Evolutionary conservation across 345 rosid genomes (phyloP).

Genomic region (Dipteronia dyeriana): DNA sequence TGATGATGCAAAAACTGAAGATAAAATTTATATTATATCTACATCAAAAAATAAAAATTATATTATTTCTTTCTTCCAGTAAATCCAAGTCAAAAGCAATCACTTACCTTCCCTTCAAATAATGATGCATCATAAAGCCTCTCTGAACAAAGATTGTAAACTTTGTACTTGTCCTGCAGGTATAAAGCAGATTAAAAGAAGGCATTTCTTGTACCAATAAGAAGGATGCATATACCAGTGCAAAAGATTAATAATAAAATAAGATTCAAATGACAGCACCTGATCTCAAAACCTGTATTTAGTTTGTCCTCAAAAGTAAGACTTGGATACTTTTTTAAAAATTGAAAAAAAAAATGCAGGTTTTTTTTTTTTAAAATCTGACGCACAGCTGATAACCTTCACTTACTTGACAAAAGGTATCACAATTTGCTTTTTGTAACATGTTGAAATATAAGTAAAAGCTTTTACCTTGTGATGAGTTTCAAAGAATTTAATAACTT

Average conservation of each 20-base stretch:
- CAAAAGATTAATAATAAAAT: constrained; percentile 2
- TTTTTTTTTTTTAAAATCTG: no score
- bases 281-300: neutral
- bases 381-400: no score
- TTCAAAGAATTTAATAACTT: constrained; percentile 86
- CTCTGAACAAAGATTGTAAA: constrained; percentile 89
- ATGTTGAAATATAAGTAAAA: neutral
- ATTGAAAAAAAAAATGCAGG: no score
- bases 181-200: constrained; percentile 14
- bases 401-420: neutral
- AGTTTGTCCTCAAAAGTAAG: neutral
- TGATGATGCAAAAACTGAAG: neutral
- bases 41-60: neutral
- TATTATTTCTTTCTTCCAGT: constrained; percentile 2
- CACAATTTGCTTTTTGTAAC: neutral
- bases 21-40: neutral
- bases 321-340: neutral
- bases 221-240: constrained; percentile 1
- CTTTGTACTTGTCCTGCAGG: constrained; percentile 80
- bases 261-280: neutral
- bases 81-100: neutral
- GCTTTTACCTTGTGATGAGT: constrained; percentile 74
- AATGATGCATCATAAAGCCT: constrained; percentile 87
- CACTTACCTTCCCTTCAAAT: constrained; percentile 82
- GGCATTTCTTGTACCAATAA: neutral